Evolutionary conservation across 2,329 filamentous ascomycete genomes (phyloP).

Genomic region (Paracamarosporium sp.): DNA sequence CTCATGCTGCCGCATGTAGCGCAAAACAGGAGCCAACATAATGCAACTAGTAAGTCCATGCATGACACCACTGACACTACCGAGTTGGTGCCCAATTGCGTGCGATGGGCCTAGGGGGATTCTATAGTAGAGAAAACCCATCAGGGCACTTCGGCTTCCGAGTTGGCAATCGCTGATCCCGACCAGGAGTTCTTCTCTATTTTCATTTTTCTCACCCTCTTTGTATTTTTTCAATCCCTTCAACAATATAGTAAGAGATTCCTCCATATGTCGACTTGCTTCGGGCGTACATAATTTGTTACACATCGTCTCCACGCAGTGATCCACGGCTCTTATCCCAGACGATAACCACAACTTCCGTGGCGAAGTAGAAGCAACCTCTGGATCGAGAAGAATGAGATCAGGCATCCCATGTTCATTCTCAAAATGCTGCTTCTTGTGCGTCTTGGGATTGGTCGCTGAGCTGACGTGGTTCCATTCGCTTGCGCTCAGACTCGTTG

Average conservation of each 20-base stretch:
- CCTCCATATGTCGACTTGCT: slow-evolving; percentile 24
- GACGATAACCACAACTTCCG: slow-evolving; percentile 33
- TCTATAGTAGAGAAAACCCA: slow-evolving; percentile 22
- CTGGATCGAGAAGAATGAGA: slow-evolving; percentile 29
- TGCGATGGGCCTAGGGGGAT: slow-evolving; percentile 29
- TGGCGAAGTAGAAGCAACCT: slow-evolving; percentile 31
- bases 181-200: slow-evolving; percentile 17
- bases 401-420: slow-evolving; percentile 22
- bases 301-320: slow-evolving; percentile 37
- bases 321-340: slow-evolving; percentile 36
- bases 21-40: slow-evolving; percentile 26
- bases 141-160: slow-evolving; percentile 28
- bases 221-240: slow-evolving; percentile 25
- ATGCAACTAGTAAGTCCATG: slow-evolving; percentile 31
- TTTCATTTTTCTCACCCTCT: slow-evolving; percentile 18
- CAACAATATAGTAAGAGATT: slow-evolving; percentile 27
- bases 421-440: slow-evolving; percentile 35
- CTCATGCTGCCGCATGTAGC: slow-evolving; percentile 19
- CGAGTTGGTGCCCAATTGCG: slow-evolving; percentile 30
- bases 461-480: slow-evolving; percentile 32
- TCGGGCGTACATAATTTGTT: slow-evolving; percentile 20
- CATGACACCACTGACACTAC: slow-evolving; percentile 26
- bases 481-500: slow-evolving; percentile 32
- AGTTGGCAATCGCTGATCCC: slow-evolving; percentile 29
- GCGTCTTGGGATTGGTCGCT: slow-evolving; percentile 23